A percentile compares a stretch with the other conserved stretches of the same genome.
Conservation (phyloP, 805 yeast genomes). For the Candida ponderosae region DNA sequence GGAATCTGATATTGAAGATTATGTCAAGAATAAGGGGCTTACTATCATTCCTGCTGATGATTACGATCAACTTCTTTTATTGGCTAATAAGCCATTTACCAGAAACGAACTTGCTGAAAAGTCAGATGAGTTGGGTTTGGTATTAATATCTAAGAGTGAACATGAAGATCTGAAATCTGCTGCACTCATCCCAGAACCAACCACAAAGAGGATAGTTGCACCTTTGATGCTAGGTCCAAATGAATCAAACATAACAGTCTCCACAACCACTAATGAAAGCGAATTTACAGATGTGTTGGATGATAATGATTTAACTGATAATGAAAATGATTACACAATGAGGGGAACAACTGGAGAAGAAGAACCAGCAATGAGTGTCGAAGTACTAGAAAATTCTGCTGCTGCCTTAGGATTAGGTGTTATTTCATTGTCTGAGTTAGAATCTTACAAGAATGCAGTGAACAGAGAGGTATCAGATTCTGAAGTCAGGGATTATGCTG, state of each 20-base stretch:
- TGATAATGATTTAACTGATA: too few relatives aligned
- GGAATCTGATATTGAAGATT: slow-evolving; percentile 3
- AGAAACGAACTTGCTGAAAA: slow-evolving; percentile 6
- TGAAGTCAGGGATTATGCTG: slow-evolving; percentile 9
- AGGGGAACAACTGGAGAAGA: too few relatives aligned
- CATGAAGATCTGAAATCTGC: slow-evolving; percentile 15
- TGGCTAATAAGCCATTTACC: neutral
- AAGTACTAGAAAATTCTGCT: too few relatives aligned
- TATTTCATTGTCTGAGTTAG: slow-evolving; percentile 2
- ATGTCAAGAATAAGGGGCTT: slow-evolving; percentile 10
- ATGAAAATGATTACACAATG: too few relatives aligned
- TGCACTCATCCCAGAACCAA: too few relatives aligned
- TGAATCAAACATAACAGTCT: slow-evolving; percentile 16
- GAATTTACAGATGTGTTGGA: too few relatives aligned
- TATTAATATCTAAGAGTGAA: slow-evolving; percentile 23
- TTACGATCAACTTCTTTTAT: neutral
- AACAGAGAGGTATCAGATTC: neutral
- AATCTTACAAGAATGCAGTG: slow-evolving; percentile 1
- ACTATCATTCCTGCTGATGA: slow-evolving; percentile 1
- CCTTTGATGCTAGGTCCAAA: slow-evolving; percentile 6
- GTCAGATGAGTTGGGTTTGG: slow-evolving; percentile 24
- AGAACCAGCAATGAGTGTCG: too few relatives aligned
- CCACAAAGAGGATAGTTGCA: too few relatives aligned
- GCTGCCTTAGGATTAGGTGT: slow-evolving; percentile 2
- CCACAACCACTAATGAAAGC: slow-evolving; percentile 18